Evolutionary conservation across 352 stramenopile genomes (phyloP), one percentile per base, ranked within the genome.

Genomic region (Phytophthora nicotianae): DNA sequence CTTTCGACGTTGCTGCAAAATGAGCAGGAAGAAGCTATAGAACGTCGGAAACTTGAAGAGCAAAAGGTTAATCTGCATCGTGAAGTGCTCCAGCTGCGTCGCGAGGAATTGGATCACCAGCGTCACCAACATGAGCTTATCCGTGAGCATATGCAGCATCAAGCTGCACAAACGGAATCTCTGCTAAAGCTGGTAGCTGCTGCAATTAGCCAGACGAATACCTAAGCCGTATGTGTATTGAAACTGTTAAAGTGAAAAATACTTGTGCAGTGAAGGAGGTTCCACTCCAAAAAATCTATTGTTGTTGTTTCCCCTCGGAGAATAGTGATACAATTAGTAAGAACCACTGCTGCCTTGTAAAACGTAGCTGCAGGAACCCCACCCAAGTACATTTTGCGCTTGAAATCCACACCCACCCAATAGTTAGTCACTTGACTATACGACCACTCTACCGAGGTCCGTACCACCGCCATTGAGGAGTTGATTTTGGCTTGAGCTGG

Each of bases 291-390:
- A 58, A 16, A n/a, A 50, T 16, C 21, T 49, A 8, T 16, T 51
- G 51, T 45, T 59, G 11, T 59, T 59, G 17, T 49, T 58, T 2
- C 46, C 2, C 27, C n/a, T 1, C 27, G 26, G n/a, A 52, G 4
- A 41, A 52, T 27, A 11, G 46, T 52, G 2, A 52, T 52, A 16
- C 46, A 41, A 19, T 52, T 52, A 16, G 27, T 52, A 2, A 42
- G 27, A 26, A 52, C 13, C 8, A 41, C 46, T 1, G 11, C 27
- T 3, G 4, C 19, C 17, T 52, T 52, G 26, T 32, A 9, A 9
- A 52, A 27, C n/a, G 5, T 52, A 9, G 26, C 46, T 8, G 10
- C 46, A 3, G 26, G 46, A 11, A 52, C 43, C 3, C 43, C 43
- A 23, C 21, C 21, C 5, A 50, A 14, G 7, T 50, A 32, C 26